Evolutionary conservation across 176 grass and related monocot species (phyloP).

Genomic region (Guadua angustifolia): DNA sequence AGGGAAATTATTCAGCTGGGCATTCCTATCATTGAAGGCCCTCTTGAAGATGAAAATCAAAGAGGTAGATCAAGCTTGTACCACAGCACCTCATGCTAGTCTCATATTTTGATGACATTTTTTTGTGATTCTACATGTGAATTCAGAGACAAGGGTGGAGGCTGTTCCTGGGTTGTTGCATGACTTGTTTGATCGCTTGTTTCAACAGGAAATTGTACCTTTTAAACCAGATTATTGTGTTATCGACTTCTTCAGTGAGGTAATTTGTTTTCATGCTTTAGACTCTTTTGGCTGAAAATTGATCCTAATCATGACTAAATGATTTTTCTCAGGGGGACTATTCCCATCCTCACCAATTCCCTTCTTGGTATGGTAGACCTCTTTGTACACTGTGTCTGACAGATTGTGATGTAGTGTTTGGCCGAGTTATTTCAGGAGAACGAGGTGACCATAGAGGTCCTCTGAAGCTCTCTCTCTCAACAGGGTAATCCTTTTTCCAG

Average conservation of each 20-base stretch:
- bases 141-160: constrained; percentile 75
- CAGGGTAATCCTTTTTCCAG: constrained; percentile 63
- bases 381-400: constrained; percentile 87
- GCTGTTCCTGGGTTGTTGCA: constrained; percentile 69
- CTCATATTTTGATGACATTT: constrained; percentile 27
- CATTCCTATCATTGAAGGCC: constrained; percentile 63
- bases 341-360: constrained; percentile 67
- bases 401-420: constrained; percentile 97
- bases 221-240: constrained; percentile 91
- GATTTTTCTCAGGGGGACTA: constrained; percentile 57
- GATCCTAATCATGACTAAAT: constrained; percentile 10
- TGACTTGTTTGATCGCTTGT: constrained; percentile 73
- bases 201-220: constrained; percentile 62
- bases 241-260: constrained; percentile 88
- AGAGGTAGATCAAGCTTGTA: constrained; percentile 46
- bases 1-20: constrained; percentile 94
- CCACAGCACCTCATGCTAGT: background rate
- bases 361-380: constrained; percentile 86
- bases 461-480: constrained; percentile 68
- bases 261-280: constrained; percentile 38
- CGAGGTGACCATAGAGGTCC: constrained; percentile 74
- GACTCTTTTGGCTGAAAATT: constrained; percentile 2
- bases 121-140: constrained; percentile 23
- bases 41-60: constrained; percentile 69
- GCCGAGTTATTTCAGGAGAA: constrained; percentile 67